Base-by-base conservation (phyloP, 768 basidiomycete genomes). In the Tricholoma flavovirens region DNA sequence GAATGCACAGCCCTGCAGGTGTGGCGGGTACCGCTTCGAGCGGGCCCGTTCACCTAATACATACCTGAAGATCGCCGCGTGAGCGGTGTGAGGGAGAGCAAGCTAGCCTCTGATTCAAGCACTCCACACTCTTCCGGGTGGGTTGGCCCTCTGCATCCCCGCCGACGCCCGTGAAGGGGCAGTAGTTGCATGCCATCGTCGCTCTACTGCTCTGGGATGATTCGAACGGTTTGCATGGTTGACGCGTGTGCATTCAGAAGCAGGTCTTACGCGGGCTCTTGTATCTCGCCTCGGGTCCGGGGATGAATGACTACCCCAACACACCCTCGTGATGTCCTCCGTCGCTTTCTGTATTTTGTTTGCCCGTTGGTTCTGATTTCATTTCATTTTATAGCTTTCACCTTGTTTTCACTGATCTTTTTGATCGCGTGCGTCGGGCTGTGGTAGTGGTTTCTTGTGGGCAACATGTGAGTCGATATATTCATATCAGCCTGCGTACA, bases 1-100 rank as follows among this genome's bases (percentile, higher is more conserved):
- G 26, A 49, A 17, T 49, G 43, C 43, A 45, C 43, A 24, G 43
- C 43, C 46, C 46, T 49, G 46, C 46, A 49, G 46, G 46, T 49
- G 46, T 49, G 46, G 46, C 46, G 46, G 46, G 46, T 49, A 49
- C 46, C 46, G 46, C 46, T 49, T 29, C 46, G 46, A 49, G 46
- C 46, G 46, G 46, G 46, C 46, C 46, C 46, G 46, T 49, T 49
- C 46, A 49, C 46, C 30, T 49, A 49, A 49, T 49, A 17, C 21
- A 22, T 49, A 49, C 46, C 46, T 49, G 46, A 49, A 49, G 46
- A 49, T 29, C 46, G 46, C 10, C 46, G 26, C 46, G 46, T 7
- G 12, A 49, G 46, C 46, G 46, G 26, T 26, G 46, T 49, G 46
- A 49, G 46, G 46, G 46, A 26, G 46, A 29, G 46, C 46, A 49